Evolutionary conservation across 2,329 filamentous ascomycete species (phyloP), one percentile per base, ranked within the genome.

Genomic region (Sporothrix schenckii): DNA sequence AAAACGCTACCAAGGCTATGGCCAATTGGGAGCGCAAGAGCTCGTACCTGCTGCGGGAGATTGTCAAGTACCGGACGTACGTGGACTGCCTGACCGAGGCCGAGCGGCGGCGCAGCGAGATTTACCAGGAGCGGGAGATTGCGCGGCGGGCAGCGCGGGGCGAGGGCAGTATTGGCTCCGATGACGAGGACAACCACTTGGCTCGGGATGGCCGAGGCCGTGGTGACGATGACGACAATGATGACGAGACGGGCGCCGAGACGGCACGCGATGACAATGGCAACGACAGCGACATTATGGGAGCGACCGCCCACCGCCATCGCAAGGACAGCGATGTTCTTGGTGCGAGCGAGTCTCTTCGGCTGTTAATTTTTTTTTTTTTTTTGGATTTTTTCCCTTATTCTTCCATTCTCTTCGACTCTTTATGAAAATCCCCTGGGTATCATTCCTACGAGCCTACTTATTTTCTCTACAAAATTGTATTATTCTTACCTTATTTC

Each of bases 11-110:
- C 73, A 94, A 91, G 80, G 93, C 94, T 19, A 94, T 98, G 91
- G 86, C 90, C 24, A 99, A 99, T 80, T 99, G 95, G 94, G 94
- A 99, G 83, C 89, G 91, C 77, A 98, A 98, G 83, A 96, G 92
- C 70, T 90, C 92, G 41, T 97, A 98, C 78, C 82, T 99, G 53
- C 85, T 98, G 14, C 86, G 92, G 49, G 95, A 99, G 82, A 97
- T 96, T 79, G 93, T 98, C 80, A 98, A 98, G 80, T 98, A 97
- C 81, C 86, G 91, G 72, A 98, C 94, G 0, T 99, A 98, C 77
- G 94, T 97, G 75, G 95, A 98, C 79, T 90, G 89, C 47, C 82
- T 99, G 66, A 85, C 89, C 71, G 87, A 88, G 50, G 94, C 94
- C 0, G 88, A 91, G 75, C 81, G 78, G 44, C 85, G 88, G 69